Base-by-base conservation (phyloP, 345 rosid species). In the Populus simonii region DNA sequence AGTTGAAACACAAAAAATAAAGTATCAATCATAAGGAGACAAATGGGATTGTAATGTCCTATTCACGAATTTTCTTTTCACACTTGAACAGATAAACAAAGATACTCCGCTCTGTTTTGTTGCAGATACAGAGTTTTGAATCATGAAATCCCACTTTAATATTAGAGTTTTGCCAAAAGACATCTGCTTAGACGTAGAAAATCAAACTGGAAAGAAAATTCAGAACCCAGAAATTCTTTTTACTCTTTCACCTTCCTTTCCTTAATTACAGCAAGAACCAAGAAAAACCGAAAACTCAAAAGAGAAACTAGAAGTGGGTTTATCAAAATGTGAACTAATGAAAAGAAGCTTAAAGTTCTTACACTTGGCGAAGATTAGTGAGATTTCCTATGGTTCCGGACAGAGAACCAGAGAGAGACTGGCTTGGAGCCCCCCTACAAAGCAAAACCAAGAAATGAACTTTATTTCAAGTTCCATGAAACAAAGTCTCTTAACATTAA, bases 291-390 rank as follows among this genome's bases (percentile, higher is more conserved):
- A 63, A 35, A 80, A 78, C 62, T 78, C 69, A 35, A 78, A 53
- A 51, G 49, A 77, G 41, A 59, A 77, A 57, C 36, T 23, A 16
- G 41, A 70, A 5, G 79, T 35, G 53, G 62, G 72, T 38, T 51
- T 51, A 2, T 45, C 41, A 77, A 23, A 80, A 29, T 29, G 18
- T 18, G 23, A 35, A 8, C 16, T 8, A 55, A 41, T 66, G 45
- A 70, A 36, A 66, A 71, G 51, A 72, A 68, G 31, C 22, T 8
- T 38, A 70, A 69, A 74, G 72, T 74, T 55, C 92, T 81, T 86
- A 94, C 98, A 94, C 90, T 93, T 93, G 97, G 74, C 87, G 81
- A 71, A 94, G 97, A 84, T 94, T 93, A 61, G 95, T 92, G 88
- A 94, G 98, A 78, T 94, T 94, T 81, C 88, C 90, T 33, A 93